Conservation (phyloP, 2,329 filamentous ascomycete genomes). For the Trichophyton schoenleinii region DNA sequence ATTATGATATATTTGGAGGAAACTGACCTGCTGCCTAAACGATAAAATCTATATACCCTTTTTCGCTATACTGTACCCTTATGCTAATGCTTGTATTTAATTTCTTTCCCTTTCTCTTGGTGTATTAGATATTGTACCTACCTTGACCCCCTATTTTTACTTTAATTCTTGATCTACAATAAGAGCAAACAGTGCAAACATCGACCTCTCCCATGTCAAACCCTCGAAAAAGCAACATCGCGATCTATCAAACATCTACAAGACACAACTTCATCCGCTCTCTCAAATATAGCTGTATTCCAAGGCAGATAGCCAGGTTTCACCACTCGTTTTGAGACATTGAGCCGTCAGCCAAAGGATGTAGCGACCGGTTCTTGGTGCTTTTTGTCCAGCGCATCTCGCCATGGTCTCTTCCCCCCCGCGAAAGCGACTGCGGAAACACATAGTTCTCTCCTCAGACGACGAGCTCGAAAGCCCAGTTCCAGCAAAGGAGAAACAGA, state of each 20-base stretch:
- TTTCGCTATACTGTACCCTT: not conserved
- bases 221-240: not conserved
- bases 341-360: not conserved
- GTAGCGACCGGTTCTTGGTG: not conserved
- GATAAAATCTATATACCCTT: slow-evolving; percentile 4
- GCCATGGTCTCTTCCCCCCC: slow-evolving; percentile 26
- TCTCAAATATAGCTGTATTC: not conserved
- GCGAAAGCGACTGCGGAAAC: slow-evolving; percentile 27
- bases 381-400: not conserved
- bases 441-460: slow-evolving; percentile 20
- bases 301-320: not conserved
- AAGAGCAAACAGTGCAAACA: slow-evolving; percentile 4
- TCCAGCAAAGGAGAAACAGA: not conserved
- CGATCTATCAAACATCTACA: not conserved
- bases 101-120: slow-evolving; percentile 1
- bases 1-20: slow-evolving; percentile 59
- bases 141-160: not conserved
- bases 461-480: slow-evolving; percentile 15
- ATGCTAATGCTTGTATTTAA: not conserved
- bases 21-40: slow-evolving; percentile 12
- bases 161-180: not conserved
- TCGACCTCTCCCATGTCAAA: not conserved
- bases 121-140: not conserved
- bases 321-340: not conserved
- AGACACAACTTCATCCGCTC: not conserved